Base-by-base conservation (phyloP, 23 red algal genomes). In the Gracilaria vermiculophylla region DNA sequence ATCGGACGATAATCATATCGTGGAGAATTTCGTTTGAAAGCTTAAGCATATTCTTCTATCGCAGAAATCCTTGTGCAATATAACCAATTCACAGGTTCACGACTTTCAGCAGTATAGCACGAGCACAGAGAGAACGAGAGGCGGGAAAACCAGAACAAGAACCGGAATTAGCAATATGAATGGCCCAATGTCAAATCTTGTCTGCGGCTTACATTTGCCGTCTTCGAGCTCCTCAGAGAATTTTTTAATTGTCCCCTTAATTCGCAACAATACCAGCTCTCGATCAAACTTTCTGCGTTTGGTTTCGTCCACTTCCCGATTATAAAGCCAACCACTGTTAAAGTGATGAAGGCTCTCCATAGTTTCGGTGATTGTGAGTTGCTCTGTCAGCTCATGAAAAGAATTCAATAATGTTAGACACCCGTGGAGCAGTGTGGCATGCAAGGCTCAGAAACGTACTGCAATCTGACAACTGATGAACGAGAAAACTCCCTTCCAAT, bases 331-430 rank as follows among this genome's bases (percentile, higher is more conserved):
- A 17, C 78, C 78, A 16, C 54, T 55, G 43, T 82, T 82, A 31
- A 82, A 82, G 14, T 82, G 23, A 28, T 64, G 60, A 43, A 82
- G 78, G 29, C 54, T 82, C 32, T 82, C 78, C 14, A 40, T 47
- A 45, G 78, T 82, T 29, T 82, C 78, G 5, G 54, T 57, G 7
- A 60, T 82, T 5, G 60, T 82, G 15, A 82, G 54, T 10, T 43
- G 12, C 14, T 64, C 78, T 82, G 54, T 5, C 11, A 33, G 40
- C 29, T 16, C 19, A 79, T 8, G 42, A 33, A 2, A 33, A 39
- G 1, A 41, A 42, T 69, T 5, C 35, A 40, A 13, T 25, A 2
- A 6, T 7, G 17, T 69, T 34, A 42, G 64, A 69, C 2, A 19
- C 11, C 14, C 21, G 33, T 16, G 1, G 32, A 69, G 20, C 42